Conservation (phyloP, 345 rosid genomes). For the Eucalyptus globulus region DNA sequence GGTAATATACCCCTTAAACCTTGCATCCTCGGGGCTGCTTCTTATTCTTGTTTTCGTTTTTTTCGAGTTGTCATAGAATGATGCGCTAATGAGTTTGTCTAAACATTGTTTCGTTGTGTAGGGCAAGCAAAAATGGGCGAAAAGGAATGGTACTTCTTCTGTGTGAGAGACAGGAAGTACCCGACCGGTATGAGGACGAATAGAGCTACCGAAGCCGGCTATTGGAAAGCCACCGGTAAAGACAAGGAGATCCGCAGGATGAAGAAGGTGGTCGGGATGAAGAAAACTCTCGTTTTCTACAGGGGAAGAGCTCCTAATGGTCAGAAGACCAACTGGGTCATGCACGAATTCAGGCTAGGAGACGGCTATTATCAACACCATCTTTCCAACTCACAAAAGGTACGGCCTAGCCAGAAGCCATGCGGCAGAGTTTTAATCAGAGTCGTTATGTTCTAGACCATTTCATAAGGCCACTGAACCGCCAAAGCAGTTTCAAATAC, state of each 20-base stretch:
- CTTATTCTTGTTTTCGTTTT: not conserved
- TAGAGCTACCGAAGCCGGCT: conserved; percentile 86
- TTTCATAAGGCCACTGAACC: not conserved
- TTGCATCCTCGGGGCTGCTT: not conserved
- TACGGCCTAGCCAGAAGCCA: not conserved
- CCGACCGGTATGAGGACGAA: conserved; percentile 88
- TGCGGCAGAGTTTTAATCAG: not conserved
- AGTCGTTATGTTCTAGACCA: conserved; percentile 48
- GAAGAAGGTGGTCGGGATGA: conserved; percentile 83
- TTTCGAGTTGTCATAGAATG: not conserved
- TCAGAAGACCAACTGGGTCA: conserved; percentile 72
- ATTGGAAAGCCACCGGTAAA: conserved; percentile 96
- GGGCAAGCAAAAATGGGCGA: conserved; percentile 96
- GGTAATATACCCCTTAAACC: conserved; percentile 15
- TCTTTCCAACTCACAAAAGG: not conserved
- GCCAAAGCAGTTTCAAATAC: not conserved
- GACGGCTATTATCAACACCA: not conserved
- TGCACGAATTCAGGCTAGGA: conserved; percentile 82
- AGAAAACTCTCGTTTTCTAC: conserved; percentile 90
- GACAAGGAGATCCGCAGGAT: conserved; percentile 71
- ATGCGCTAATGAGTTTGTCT: not conserved
- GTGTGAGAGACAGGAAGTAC: conserved; percentile 80
- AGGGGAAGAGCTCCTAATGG: conserved; percentile 90
- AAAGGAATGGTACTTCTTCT: conserved; percentile 96
- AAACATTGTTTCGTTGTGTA: not conserved